Conservation (phyloP, 495 filamentous ascomycete genomes). For the Penicillium arizonense region DNA sequence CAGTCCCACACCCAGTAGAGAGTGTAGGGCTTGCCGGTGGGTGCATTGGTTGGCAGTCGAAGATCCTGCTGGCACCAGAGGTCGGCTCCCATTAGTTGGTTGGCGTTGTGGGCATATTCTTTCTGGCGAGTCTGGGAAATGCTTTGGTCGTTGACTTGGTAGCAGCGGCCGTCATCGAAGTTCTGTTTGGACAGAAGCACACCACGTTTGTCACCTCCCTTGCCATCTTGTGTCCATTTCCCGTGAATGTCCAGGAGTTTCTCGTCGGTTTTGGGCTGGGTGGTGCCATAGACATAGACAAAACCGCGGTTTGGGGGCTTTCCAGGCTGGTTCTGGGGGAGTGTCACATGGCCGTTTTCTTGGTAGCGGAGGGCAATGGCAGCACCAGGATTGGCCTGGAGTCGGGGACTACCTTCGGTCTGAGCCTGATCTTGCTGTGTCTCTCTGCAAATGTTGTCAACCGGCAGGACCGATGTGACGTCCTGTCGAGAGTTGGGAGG, state of each 20-base stretch:
- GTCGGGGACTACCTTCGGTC: conserved; percentile 54
- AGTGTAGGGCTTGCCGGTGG: conserved; percentile 58
- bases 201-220: conserved; percentile 72
- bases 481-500: conserved; percentile 44
- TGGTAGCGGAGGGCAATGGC: conserved; percentile 71
- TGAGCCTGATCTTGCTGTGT: conserved; percentile 53
- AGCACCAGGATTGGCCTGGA: conserved; percentile 65
- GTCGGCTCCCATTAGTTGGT: conserved; percentile 45
- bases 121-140: conserved; percentile 55
- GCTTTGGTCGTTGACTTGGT: conserved; percentile 58
- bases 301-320: conserved; percentile 72
- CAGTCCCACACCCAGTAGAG: conserved; percentile 96
- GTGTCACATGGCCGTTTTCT: conserved; percentile 87
- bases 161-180: conserved; percentile 84
- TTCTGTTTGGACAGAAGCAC: conserved; percentile 67
- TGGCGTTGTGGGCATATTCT: conserved; percentile 44
- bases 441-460: conserved; percentile 53
- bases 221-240: conserved; percentile 72
- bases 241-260: conserved; percentile 68
- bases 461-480: conserved; percentile 23
- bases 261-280: conserved; percentile 55
- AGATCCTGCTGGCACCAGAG: conserved; percentile 80
- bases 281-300: conserved; percentile 82
- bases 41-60: conserved; percentile 57
- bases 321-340: conserved; percentile 52